Evolutionary conservation across 306 rosid genomes (phyloP).

Genomic region (Trichosanthes cucumerina): DNA sequence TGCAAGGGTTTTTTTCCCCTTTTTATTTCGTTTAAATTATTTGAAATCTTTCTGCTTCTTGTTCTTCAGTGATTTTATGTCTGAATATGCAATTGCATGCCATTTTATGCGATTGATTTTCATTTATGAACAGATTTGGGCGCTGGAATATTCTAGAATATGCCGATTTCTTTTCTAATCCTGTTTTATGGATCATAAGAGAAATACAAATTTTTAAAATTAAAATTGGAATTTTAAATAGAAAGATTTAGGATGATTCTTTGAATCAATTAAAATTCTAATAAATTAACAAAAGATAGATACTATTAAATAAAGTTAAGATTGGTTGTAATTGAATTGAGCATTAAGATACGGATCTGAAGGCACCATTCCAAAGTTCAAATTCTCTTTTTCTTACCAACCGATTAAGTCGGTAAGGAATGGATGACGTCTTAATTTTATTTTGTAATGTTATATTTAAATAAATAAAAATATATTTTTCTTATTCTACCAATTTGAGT

Average conservation of each 20-base stretch:
- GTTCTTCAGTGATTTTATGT: neutral
- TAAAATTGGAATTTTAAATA: too few relatives aligned
- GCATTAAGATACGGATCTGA: neutral
- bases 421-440: too few relatives aligned
- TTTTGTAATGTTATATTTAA: too few relatives aligned
- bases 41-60: neutral
- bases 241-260: too few relatives aligned
- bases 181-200: neutral
- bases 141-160: neutral
- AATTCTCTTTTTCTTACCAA: neutral
- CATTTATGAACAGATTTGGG: neutral
- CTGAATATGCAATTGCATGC: neutral
- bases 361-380: neutral
- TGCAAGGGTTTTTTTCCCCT: neutral
- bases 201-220: neutral
- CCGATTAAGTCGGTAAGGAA: too few relatives aligned
- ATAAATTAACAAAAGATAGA: neutral
- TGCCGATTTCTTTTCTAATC: neutral
- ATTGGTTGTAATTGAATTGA: neutral
- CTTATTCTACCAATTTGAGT: too few relatives aligned
- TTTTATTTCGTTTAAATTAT: neutral
- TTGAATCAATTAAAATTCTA: neutral
- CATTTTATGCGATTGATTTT: neutral
- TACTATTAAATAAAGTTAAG: neutral
- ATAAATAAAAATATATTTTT: too few relatives aligned